A percentile compares a stretch with the other conserved stretches of the same genome.
phyloP scores from a whole-genome alignment of 1,284 basidiomycete species.

The Afroboletus lepidellus region DNA sequence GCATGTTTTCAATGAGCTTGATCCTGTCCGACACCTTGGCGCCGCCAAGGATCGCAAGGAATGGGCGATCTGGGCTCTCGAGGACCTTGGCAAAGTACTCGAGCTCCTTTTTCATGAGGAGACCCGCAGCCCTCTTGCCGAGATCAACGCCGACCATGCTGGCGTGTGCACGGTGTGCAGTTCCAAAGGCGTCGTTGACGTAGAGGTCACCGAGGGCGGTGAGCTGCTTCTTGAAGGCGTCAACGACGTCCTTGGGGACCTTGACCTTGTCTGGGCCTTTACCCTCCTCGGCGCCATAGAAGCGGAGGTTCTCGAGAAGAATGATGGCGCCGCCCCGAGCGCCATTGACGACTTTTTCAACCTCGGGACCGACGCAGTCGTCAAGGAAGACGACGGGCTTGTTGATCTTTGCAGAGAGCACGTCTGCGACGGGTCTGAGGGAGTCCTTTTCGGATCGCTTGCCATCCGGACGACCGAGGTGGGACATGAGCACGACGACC shows the following conservation, averaged over 20 bases:
- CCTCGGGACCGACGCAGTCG: constrained; percentile 86
- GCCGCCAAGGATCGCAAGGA: constrained; percentile 97
- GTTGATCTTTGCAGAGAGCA: constrained; percentile 44
- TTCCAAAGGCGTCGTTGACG: constrained; percentile 98
- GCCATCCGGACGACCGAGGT: constrained; percentile 96
- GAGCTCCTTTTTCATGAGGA: constrained; percentile 98
- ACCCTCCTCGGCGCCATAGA: constrained; percentile 99
- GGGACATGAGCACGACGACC: constrained; percentile 93
- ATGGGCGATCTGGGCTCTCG: constrained; percentile 91
- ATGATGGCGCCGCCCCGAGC: constrained; percentile 81
- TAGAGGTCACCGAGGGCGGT: constrained; percentile 96
- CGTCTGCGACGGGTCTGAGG: constrained; percentile 80
- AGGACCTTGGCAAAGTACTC: constrained; percentile 99
- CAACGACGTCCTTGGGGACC: constrained; percentile 67
- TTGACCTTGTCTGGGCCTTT: constrained; percentile 86
- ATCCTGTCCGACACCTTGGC: constrained; percentile 99
- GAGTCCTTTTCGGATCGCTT: constrained; percentile 89
- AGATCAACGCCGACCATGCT: constrained; percentile 98
- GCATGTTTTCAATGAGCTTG: constrained; percentile 97
- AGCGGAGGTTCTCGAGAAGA: constrained; percentile 96
- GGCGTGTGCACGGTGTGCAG: constrained; percentile 97
- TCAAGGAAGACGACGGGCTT: constrained; percentile 79
- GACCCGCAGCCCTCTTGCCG: constrained; percentile 91
- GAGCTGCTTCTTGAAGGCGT: constrained; percentile 60
- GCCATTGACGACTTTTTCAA: constrained; percentile 75